Conservation (phyloP, 352 stramenopile genomes). For the Halophytophthora polymorphica region DNA sequence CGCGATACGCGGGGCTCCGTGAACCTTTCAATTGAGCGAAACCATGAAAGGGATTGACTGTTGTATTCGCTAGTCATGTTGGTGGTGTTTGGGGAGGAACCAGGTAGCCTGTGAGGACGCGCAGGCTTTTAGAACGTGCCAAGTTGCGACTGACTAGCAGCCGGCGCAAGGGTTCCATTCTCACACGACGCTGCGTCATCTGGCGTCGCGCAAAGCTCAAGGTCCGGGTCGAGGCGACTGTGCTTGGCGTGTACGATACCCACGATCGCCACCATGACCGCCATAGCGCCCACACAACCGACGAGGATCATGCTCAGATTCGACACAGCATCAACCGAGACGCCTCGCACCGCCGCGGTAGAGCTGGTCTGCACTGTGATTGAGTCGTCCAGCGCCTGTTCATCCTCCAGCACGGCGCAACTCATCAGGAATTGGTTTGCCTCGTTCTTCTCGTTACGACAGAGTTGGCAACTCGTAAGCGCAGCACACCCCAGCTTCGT, state of each 20-base stretch:
- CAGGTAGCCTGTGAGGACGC: too few relatives aligned
- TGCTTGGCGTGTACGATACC: constrained; percentile 16
- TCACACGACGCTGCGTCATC: too few relatives aligned
- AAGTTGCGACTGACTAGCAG: too few relatives aligned
- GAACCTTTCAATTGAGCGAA: too few relatives aligned
- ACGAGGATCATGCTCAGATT: constrained; percentile 7
- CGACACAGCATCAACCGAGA: neutral
- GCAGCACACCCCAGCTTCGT: constrained; percentile 28
- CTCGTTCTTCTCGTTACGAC: constrained; percentile 44
- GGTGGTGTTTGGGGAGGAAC: too few relatives aligned
- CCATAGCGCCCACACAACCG: constrained; percentile 15
- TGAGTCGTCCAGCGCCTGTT: neutral
- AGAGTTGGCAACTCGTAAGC: constrained; percentile 41
- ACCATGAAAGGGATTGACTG: too few relatives aligned
- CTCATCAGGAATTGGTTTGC: constrained; percentile 37
- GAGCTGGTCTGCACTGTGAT: neutral
- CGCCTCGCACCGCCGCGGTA: neutral
- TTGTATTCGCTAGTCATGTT: too few relatives aligned
- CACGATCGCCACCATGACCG: constrained; percentile 12
- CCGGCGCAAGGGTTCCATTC: too few relatives aligned
- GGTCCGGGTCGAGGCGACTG: too few relatives aligned
- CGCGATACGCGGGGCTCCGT: too few relatives aligned
- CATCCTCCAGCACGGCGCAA: constrained; percentile 7
- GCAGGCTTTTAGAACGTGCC: too few relatives aligned
- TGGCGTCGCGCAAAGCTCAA: too few relatives aligned